These are phyloP conservation scores for Cryptococcus sp. DNA, from an alignment of 1,284 basidiomycete genomes.

Conservation along the genomic window DNA sequence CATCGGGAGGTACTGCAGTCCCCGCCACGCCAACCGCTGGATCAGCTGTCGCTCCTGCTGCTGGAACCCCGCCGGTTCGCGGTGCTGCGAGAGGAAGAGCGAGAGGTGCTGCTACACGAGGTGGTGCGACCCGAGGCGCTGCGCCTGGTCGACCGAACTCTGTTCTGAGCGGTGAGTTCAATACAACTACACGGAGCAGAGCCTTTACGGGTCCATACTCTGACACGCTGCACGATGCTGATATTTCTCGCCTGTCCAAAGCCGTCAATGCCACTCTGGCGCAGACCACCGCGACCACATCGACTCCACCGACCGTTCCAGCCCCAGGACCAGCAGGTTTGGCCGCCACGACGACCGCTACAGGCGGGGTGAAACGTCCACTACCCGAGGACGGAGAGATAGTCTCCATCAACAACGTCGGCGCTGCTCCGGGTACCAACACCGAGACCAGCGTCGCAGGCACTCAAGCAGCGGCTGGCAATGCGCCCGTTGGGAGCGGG, in stretches of 20 bases:
- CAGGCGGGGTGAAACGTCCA: slow-evolving; percentile 28
- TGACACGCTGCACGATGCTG: too few species aligned
- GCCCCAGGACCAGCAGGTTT: neutral
- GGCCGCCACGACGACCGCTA: slow-evolving; percentile 4
- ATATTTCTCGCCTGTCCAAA: slow-evolving; percentile 5
- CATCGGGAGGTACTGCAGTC: neutral
- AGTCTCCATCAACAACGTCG: neutral
- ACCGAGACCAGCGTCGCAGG: slow-evolving; percentile 15
- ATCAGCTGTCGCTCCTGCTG: slow-evolving; percentile 8
- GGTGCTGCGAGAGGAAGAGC: slow-evolving; percentile 19
- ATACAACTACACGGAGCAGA: neutral
- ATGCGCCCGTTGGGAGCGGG: slow-evolving; percentile 9
- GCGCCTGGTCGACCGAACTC: slow-evolving; percentile 20
- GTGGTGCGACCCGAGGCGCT: slow-evolving; percentile 13
- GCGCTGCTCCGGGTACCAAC: slow-evolving; percentile 1
- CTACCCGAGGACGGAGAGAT: slow-evolving; percentile 38
- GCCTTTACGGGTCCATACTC: neutral
- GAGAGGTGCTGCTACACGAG: slow-evolving; percentile 5
- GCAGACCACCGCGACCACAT: slow-evolving; percentile 8
- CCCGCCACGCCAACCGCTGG: slow-evolving; percentile 10
- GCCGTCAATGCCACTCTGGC: slow-evolving; percentile 47
- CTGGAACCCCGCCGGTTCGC: slow-evolving; percentile 1
- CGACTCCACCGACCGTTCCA: slow-evolving; percentile 2
- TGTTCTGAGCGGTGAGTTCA: slow-evolving; percentile 27
- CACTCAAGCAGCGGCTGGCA: slow-evolving; percentile 17